Percentiles rank a stretch among this genome's conserved stretches.
Evolutionary conservation across 495 filamentous ascomycete species (phyloP).

Genomic region (Penicillium samsonianum): DNA sequence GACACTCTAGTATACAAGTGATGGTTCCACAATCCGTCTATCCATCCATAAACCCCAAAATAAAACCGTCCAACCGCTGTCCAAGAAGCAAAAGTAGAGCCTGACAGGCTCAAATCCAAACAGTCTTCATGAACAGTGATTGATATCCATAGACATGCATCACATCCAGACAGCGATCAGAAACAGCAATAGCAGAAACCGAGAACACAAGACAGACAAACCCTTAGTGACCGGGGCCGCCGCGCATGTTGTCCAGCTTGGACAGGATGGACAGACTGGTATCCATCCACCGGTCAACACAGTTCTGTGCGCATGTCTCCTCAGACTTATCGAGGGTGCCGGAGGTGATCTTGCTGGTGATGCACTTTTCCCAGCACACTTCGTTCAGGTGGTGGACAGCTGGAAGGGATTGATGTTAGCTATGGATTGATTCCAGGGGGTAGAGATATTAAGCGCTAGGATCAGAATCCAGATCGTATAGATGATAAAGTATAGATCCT

Average conservation of each 20-base stretch:
- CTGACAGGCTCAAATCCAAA: slow-evolving; percentile 4
- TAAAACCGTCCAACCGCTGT: background rate
- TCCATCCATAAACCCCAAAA: slow-evolving; percentile 9
- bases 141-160: background rate
- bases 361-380: slow-evolving; percentile 92
- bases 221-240: slow-evolving; percentile 31
- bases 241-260: slow-evolving; percentile 69
- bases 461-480: too few relatives aligned
- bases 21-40: slow-evolving; percentile 11
- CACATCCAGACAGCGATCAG: background rate
- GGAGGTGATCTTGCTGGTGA: slow-evolving; percentile 63
- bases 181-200: background rate
- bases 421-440: background rate
- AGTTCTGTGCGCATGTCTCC: slow-evolving; percentile 82
- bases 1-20: slow-evolving; percentile 31
- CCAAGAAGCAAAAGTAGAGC: background rate
- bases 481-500: background rate
- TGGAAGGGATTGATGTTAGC: slow-evolving; percentile 31
- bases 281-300: slow-evolving; percentile 92
- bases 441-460: background rate
- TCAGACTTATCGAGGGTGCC: slow-evolving; percentile 71
- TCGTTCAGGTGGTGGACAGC: slow-evolving; percentile 83
- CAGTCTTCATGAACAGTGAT: background rate
- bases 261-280: slow-evolving; percentile 75
- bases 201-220: background rate